These are phyloP conservation scores for Daldinia sp. DNA, from an alignment of 2,329 filamentous ascomycete species.

Conservation along the genomic window DNA sequence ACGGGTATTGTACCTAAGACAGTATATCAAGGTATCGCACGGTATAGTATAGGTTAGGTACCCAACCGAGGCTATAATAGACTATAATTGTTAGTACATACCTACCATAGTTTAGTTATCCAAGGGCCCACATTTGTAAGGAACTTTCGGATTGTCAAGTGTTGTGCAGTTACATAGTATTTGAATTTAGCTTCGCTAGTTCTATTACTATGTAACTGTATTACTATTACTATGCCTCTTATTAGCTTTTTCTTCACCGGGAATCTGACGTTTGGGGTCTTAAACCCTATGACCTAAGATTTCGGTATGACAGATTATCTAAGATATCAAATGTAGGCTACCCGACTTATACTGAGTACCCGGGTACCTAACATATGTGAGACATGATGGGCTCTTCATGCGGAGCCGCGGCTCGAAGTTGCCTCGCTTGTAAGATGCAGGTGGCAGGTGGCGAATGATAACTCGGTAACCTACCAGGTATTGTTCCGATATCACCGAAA, in stretches of 20 bases:
- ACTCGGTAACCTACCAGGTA: constrained; percentile 2
- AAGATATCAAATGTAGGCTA: too few relatives aligned
- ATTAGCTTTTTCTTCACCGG: not conserved
- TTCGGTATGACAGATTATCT: not conserved
- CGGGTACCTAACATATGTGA: not conserved
- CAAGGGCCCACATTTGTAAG: not conserved
- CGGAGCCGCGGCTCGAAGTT: not conserved
- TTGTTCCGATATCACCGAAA: constrained; percentile 8
- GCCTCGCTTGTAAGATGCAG: not conserved
- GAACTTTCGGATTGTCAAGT: not conserved
- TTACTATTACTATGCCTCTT: not conserved
- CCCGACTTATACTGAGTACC: too few relatives aligned
- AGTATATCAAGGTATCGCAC: not conserved
- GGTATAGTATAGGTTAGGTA: not conserved
- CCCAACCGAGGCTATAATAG: not conserved
- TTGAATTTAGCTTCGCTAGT: not conserved
- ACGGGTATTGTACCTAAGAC: too few relatives aligned
- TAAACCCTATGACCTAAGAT: not conserved
- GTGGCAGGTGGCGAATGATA: not conserved
- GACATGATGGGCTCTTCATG: not conserved
- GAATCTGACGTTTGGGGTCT: not conserved
- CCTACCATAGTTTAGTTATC: not conserved
- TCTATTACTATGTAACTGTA: not conserved
- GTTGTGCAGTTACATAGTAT: too few relatives aligned
- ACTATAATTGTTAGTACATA: not conserved